phyloP scores from a whole-genome alignment of 1,139 yeast genomes.

The Pneumocystis sp. region DNA sequence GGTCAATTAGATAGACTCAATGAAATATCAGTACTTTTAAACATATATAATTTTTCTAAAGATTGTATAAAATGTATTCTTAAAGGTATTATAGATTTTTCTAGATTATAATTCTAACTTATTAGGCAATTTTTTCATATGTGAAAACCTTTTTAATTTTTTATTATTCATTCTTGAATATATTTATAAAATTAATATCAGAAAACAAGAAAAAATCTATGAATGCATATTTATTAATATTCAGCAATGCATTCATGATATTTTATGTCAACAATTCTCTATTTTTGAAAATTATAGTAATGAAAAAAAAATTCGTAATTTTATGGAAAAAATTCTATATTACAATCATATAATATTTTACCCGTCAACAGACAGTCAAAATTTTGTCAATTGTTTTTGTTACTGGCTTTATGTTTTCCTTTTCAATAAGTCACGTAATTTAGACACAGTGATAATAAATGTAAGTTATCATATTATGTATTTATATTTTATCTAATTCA shows the following conservation, averaged over 20 bases:
- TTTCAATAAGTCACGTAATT: conserved; percentile 5
- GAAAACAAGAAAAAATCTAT: conserved; percentile 2
- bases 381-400: conserved; percentile 12
- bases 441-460: conserved; percentile 13
- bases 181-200: conserved; percentile 13
- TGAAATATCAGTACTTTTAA: conserved; percentile 13
- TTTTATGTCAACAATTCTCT: conserved; percentile 12
- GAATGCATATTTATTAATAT: conserved; percentile 8
- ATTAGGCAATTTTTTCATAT: conserved; percentile 12
- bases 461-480: background rate
- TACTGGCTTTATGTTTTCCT: conserved; percentile 13
- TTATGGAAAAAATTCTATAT: conserved; percentile 14
- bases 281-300: conserved; percentile 12
- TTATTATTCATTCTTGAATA: conserved; percentile 15
- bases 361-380: conserved; percentile 12
- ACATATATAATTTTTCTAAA: conserved; percentile 12
- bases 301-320: conserved; percentile 6
- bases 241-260: conserved; percentile 9
- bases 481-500: background rate
- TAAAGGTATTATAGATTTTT: conserved; percentile 13
- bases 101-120: background rate
- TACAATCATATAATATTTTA: conserved; percentile 16
- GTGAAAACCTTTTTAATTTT: conserved; percentile 15
- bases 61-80: conserved; percentile 13
- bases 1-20: conserved; percentile 9